Conservation (phyloP, 192 early-diverging fungal genomes). For the Coemansia sp. region DNA sequence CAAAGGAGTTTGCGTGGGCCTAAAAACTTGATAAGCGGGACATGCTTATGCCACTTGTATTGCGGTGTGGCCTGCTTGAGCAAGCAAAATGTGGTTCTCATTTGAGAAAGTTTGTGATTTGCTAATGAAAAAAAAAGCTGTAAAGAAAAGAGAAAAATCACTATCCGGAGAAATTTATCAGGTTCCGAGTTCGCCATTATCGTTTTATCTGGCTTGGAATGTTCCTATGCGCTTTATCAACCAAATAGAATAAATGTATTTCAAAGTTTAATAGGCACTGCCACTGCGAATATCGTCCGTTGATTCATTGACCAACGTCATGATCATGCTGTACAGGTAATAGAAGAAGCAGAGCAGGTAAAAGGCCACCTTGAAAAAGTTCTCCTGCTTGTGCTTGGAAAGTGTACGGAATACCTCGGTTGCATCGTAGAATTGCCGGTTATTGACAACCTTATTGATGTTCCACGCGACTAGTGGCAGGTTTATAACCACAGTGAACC, state of each 20-base stretch:
- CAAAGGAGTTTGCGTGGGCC: conserved; percentile 47
- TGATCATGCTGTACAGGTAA: conserved; percentile 76
- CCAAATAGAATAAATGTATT: not conserved
- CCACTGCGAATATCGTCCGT: conserved; percentile 29
- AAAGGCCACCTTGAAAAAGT: conserved; percentile 95
- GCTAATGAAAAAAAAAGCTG: too few relatives aligned
- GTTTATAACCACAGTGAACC: conserved; percentile 83
- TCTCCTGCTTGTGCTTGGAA: conserved; percentile 90
- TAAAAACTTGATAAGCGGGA: conserved; percentile 45
- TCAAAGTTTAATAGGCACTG: conserved; percentile 12
- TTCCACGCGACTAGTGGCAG: conserved; percentile 84
- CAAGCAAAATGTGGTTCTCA: conserved; percentile 18
- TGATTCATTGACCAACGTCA: conserved; percentile 56
- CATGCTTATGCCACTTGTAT: conserved; percentile 49
- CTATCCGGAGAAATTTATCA: too few relatives aligned
- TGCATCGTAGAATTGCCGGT: conserved; percentile 93
- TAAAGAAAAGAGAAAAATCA: too few relatives aligned
- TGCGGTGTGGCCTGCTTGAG: conserved; percentile 33
- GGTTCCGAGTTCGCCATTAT: too few relatives aligned
- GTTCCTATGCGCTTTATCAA: too few relatives aligned
- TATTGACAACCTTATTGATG: conserved; percentile 77
- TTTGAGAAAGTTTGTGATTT: not conserved
- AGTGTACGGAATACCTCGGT: conserved; percentile 98
- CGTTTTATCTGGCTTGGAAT: too few relatives aligned
- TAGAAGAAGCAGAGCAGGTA: conserved; percentile 95